Percentiles rank a stretch among this genome's conserved stretches.
phyloP scores from a whole-genome alignment of 768 basidiomycete species.

The Tylopilus balloui region DNA sequence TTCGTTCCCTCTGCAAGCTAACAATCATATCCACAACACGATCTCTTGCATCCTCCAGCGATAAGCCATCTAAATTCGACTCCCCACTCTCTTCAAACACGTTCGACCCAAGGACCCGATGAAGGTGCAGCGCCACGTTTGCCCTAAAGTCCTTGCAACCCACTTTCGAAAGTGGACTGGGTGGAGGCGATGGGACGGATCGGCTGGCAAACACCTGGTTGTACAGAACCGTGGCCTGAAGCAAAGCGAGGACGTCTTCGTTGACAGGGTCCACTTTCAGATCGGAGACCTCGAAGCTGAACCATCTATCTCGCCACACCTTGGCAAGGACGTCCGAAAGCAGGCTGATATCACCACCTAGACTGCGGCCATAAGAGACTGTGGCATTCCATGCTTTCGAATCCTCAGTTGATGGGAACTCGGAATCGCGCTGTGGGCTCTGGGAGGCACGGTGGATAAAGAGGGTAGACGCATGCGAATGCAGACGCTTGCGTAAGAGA shows the following conservation, averaged over 20 bases:
- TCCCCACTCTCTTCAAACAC: constrained; percentile 39
- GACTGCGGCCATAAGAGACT: constrained; percentile 54
- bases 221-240: constrained; percentile 59
- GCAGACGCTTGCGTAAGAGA: constrained; percentile 49
- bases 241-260: constrained; percentile 47
- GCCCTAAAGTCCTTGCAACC: constrained; percentile 10
- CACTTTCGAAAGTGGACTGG: constrained; percentile 41
- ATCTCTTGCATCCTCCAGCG: constrained; percentile 72
- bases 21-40: constrained; percentile 69
- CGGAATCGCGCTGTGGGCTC: constrained; percentile 12
- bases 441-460: constrained; percentile 47
- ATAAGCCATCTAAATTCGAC: constrained; percentile 27
- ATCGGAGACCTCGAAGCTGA: constrained; percentile 28
- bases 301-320: constrained; percentile 43
- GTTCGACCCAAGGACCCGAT: constrained; percentile 50
- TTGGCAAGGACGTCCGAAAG: constrained; percentile 56
- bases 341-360: constrained; percentile 54
- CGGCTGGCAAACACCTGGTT: constrained; percentile 50
- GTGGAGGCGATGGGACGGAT: constrained; percentile 54
- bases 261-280: constrained; percentile 31
- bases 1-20: constrained; percentile 31
- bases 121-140: constrained; percentile 43
- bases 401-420: constrained; percentile 20
- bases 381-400: constrained; percentile 43
- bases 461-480: constrained; percentile 46